Base-by-base conservation (phyloP, 441 rosid species). In the Viola pubescens region DNA sequence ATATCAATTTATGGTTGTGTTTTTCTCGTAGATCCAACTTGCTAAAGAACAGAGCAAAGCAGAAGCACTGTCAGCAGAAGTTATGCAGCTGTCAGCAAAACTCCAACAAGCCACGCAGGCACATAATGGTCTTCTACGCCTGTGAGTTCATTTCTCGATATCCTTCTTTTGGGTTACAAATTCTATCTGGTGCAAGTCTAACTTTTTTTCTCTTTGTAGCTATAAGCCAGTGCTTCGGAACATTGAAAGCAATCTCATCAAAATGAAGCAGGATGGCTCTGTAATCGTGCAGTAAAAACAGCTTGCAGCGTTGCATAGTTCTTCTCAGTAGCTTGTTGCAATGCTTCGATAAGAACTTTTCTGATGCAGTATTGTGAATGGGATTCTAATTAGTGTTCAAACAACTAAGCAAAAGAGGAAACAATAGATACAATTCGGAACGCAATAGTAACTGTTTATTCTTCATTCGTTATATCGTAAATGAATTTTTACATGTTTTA, bases 81-180 rank as follows among this genome's bases (percentile, higher is more conserved):
- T 94, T 52, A 74, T 90, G 78, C 88, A 83, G 78, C 83, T 88
- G 39, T 86, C 94, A 46, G 85, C 83, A 3, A 80, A 78, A 68
- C 90, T 87, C 68, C 96, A 86, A 64, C 91, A 79, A 74, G 79
- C 86, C 60, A 82, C 91, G 37, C 96, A 88, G 73, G 87, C 96
- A 62, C 90, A 85, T 62, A 86, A 75, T 65, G 75, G 86, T 54
- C 96, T 94, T 42, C 57, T 85, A 34, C 95, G 85, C 62, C 70
- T 82, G 98, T 89, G 74, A 78, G 87, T 72, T 38, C 14, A 38
- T 45, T 48, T 6, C 7, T 42, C 3, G 4, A 54, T 3, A n/a
- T 34, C 38, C 11, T 6, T 4, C 8, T 44, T 46, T 12, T 9
- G 4, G 4, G 34, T 41, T 41, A 26, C 39, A 43, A 26, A 10